These are phyloP conservation scores for Metahyphopichia silvanorum DNA, from an alignment of 805 yeast genomes.

Conservation along the genomic window DNA sequence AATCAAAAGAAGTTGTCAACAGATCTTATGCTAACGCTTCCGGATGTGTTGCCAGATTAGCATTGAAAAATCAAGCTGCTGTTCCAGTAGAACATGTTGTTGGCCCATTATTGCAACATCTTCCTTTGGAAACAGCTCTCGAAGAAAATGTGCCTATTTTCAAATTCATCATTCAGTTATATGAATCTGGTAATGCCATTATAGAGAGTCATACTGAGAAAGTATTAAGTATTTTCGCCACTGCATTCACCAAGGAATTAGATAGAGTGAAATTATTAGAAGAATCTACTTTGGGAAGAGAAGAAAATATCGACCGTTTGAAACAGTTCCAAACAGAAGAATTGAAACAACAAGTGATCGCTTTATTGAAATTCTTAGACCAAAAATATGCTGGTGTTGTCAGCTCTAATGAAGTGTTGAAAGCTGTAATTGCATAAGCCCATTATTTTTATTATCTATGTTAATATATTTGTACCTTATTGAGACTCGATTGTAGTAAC, in stretches of 20 bases:
- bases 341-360: conserved; percentile 60
- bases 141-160: conserved; percentile 94
- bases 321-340: conserved; percentile 77
- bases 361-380: conserved; percentile 71
- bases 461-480: too few relatives aligned
- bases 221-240: conserved; percentile 64
- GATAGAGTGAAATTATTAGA: conserved; percentile 66
- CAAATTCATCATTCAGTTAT: conserved; percentile 69
- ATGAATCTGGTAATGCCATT: conserved; percentile 56
- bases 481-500: too few relatives aligned
- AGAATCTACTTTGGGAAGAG: conserved; percentile 83
- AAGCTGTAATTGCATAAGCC: conserved; percentile 34
- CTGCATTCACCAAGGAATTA: conserved; percentile 69
- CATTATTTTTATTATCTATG: too few relatives aligned
- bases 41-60: conserved; percentile 95
- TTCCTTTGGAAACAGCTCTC: conserved; percentile 83
- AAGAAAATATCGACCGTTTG: conserved; percentile 70
- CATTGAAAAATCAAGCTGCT: conserved; percentile 63
- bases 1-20: conserved; percentile 72
- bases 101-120: conserved; percentile 70
- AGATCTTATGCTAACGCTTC: conserved; percentile 91
- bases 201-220: conserved; percentile 56
- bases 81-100: conserved; percentile 74
- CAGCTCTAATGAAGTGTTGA: conserved; percentile 47
- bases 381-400: conserved; percentile 61